Evolutionary conservation across 139 green algal genomes (phyloP).

Genomic region (Asterochloris sp.): DNA sequence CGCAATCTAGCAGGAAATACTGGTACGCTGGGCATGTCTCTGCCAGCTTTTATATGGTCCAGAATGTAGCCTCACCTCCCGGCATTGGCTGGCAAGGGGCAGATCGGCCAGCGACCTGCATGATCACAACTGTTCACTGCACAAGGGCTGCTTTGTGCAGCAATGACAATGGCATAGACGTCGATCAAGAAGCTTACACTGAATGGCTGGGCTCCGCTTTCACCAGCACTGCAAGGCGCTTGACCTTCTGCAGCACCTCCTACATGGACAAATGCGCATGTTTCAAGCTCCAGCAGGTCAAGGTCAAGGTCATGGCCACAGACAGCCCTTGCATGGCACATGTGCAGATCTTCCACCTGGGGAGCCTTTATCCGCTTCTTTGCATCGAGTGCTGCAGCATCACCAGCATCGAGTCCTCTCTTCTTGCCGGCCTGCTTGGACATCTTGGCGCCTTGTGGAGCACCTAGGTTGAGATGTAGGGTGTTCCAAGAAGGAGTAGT

Average conservation of each 20-base stretch:
- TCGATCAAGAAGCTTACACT: slow-evolving; percentile 25
- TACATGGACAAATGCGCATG: slow-evolving; percentile 19
- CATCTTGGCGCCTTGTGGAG: too few relatives aligned
- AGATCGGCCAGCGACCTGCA: slow-evolving; percentile 55
- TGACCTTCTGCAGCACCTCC: slow-evolving; percentile 72
- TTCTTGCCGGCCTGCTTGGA: too few relatives aligned
- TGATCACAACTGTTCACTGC: too few relatives aligned
- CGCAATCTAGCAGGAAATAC: too few relatives aligned
- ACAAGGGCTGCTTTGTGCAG: not conserved
- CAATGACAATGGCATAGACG: not conserved
- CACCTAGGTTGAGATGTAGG: too few relatives aligned
- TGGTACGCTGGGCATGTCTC: too few relatives aligned
- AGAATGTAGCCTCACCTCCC: slow-evolving; percentile 28
- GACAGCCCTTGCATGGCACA: too few relatives aligned
- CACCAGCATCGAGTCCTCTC: too few relatives aligned
- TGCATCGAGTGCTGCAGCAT: too few relatives aligned
- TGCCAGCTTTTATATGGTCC: not conserved
- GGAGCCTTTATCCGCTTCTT: too few relatives aligned
- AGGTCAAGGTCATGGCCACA: not conserved
- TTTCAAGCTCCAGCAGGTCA: not conserved
- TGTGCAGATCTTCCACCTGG: too few relatives aligned
- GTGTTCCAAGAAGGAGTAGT: too few relatives aligned
- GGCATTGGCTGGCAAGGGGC: slow-evolving; percentile 48
- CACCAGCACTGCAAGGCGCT: slow-evolving; percentile 39
- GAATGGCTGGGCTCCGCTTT: slow-evolving; percentile 36